phyloP scores from a whole-genome alignment of 164 flowering plant species.

The Magnolia kwangsiensis region DNA sequence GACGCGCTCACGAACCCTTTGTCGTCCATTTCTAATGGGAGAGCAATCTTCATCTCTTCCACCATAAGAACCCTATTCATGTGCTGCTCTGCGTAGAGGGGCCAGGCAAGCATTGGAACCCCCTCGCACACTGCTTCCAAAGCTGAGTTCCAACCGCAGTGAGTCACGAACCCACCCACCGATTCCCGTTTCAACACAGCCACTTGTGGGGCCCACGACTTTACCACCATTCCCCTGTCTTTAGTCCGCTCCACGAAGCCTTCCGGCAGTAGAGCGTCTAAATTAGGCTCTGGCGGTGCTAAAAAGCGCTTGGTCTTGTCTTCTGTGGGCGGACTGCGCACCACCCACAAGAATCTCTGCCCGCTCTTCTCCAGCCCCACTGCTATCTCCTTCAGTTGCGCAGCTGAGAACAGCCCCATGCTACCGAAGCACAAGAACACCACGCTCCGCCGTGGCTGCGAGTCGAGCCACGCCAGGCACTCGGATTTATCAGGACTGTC shows the following conservation, averaged over 20 bases:
- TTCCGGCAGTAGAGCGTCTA: constrained; percentile 23
- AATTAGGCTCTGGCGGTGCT: constrained; percentile 12
- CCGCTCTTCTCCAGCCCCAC: constrained; percentile 41
- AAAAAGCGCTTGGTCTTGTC: constrained; percentile 1
- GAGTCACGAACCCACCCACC: constrained; percentile 45
- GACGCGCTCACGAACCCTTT: constrained; percentile 25
- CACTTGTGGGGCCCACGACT: constrained; percentile 44
- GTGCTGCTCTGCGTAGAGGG: constrained; percentile 42
- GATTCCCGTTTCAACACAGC: constrained; percentile 31
- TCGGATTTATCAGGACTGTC: constrained; percentile 1
- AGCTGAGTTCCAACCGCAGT: constrained; percentile 51
- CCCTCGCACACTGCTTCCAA: constrained; percentile 38
- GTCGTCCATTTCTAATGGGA: constrained; percentile 20
- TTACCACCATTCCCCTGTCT: constrained; percentile 34
- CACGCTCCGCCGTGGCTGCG: constrained; percentile 36
- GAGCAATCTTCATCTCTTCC: constrained; percentile 33
- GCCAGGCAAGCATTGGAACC: constrained; percentile 52
- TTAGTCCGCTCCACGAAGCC: constrained; percentile 35
- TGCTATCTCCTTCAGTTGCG: constrained; percentile 41
- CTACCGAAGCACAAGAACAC: constrained; percentile 49
- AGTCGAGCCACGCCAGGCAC: constrained; percentile 38
- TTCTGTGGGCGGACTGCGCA: constrained; percentile 27
- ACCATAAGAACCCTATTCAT: constrained; percentile 25
- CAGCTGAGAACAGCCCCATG: constrained; percentile 24
- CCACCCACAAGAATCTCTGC: constrained; percentile 46